Evolutionary conservation across 1,284 basidiomycete species (phyloP).

Genomic region (Trichosporon ovoides): DNA sequence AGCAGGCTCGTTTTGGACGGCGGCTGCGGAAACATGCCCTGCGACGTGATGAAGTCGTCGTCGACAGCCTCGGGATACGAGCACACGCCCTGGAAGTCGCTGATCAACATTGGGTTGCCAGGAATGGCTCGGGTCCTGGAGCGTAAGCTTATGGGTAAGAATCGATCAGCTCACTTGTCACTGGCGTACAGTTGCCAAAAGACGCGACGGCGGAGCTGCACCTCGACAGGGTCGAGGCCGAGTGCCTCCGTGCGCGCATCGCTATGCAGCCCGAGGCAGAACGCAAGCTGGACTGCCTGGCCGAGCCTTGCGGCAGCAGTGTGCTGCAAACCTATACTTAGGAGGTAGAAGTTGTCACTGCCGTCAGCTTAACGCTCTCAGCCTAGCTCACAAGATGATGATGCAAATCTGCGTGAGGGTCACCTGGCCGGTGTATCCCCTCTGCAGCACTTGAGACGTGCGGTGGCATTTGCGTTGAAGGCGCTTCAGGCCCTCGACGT

Average conservation of each 20-base stretch:
- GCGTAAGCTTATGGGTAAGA: neutral
- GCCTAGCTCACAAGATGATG: constrained; percentile 41
- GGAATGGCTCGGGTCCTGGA: constrained; percentile 44
- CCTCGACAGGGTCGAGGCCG: constrained; percentile 41
- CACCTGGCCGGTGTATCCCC: constrained; percentile 42
- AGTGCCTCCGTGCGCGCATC: constrained; percentile 38
- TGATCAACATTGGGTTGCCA: constrained; percentile 46
- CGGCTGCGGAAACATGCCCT: constrained; percentile 47
- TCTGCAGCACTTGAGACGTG: constrained; percentile 40
- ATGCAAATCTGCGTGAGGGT: constrained; percentile 44
- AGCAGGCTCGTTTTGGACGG: constrained; percentile 36
- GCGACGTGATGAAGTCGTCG: constrained; percentile 48
- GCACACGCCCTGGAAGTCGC: constrained; percentile 47
- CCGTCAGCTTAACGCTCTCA: neutral
- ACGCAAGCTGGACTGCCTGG: constrained; percentile 45
- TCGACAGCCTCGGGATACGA: constrained; percentile 44
- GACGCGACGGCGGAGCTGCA: constrained; percentile 44
- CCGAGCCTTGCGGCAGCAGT: constrained; percentile 43
- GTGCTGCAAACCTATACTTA: constrained; percentile 41
- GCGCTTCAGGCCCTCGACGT: constrained; percentile 44
- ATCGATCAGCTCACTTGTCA: constrained; percentile 54
- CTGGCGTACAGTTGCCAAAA: constrained; percentile 75
- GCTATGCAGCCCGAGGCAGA: constrained; percentile 43
- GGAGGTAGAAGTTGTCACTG: constrained; percentile 47
- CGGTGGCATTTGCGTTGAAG: constrained; percentile 45